Evolutionary conservation across 768 basidiomycete genomes (phyloP).

Genomic region (Trametes villosa): DNA sequence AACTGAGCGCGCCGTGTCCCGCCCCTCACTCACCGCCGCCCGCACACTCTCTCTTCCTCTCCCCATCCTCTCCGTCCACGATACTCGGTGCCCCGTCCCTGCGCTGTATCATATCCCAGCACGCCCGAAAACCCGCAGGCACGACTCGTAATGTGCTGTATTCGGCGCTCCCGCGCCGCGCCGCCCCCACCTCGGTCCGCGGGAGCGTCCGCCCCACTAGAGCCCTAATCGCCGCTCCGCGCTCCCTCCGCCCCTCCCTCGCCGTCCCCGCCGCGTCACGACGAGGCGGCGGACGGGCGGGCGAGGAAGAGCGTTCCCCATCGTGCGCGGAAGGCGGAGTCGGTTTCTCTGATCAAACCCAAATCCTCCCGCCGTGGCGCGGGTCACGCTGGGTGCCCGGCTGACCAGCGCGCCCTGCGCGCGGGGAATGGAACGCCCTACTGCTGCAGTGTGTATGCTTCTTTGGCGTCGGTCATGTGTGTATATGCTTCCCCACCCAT

Average conservation of each 20-base stretch:
- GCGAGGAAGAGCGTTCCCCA: neutral
- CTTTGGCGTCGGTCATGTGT: neutral
- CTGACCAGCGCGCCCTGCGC: neutral
- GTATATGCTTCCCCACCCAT: neutral
- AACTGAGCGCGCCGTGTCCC: slow-evolving; percentile 48
- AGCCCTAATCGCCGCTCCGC: neutral
- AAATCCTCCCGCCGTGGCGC: slow-evolving; percentile 1
- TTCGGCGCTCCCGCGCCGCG: neutral
- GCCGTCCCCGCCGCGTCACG: neutral
- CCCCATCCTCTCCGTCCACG: neutral
- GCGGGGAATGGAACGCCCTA: slow-evolving; percentile 7
- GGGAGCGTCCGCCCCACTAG: neutral
- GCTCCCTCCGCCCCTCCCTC: neutral
- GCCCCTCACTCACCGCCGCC: neutral
- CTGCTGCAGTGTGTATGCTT: neutral
- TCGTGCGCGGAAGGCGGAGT: slow-evolving; percentile 1
- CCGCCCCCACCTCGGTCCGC: neutral
- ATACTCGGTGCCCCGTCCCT: neutral
- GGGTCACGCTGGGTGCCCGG: neutral
- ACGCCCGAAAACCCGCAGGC: slow-evolving; percentile 8
- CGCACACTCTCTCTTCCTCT: neutral
- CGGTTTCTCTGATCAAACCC: too few species aligned
- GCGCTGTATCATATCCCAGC: slow-evolving; percentile 11
- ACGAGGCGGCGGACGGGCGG: too few species aligned
- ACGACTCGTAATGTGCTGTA: slow-evolving; percentile 1